Base-by-base conservation (phyloP, 495 filamentous ascomycete species). In the Neurospora pannonica region DNA sequence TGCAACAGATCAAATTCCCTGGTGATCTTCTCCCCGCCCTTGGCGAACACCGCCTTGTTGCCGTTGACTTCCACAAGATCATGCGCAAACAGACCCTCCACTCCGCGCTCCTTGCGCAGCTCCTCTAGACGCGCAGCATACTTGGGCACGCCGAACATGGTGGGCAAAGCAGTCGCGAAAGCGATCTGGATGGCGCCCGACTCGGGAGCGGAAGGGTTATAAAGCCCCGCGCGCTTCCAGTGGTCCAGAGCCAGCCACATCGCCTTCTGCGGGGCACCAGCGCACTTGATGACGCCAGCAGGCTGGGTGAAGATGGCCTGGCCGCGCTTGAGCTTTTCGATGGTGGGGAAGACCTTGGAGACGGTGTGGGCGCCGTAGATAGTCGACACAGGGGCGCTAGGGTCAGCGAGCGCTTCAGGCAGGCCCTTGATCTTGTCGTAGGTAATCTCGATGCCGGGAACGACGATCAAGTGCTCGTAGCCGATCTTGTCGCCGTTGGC, bases 141-240 rank as follows among this genome's bases (percentile, higher is more conserved):
- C 82, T 92, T 92, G 71, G 90, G 88, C 67, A 92, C 90, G 42
- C 87, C 90, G 75, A 92, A 92, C 90, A 92, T 92, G 21, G 74
- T 79, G 0, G 89, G 87, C 38, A 88, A 81, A 2, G 87, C 90
- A 5, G 90, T 92, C 0, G 90, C 90, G 70, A 90, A 92, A 74
- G 84, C 85, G 71, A 91, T 88, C n/a, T 88, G 81, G 76, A 92
- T 87, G 6, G 87, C 79, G 24, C 54, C 54, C 0, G 88, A 90
- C 8, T 46, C 42, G 38, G 83, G 77, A 62, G 82, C 78, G 36
- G 71, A 72, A 7, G 84, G 79, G 72, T 89, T 83, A 79, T 91
- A 90, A 4, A 90, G 82, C 36, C 90, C 90, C 8, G 85, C 85
- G 36, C 82, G 80, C 81, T 88, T 87, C 90, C 90, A 92, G 77